These are phyloP conservation scores for Epichloe typhina DNA, from an alignment of 2,329 filamentous ascomycete genomes.

Conservation along the genomic window DNA sequence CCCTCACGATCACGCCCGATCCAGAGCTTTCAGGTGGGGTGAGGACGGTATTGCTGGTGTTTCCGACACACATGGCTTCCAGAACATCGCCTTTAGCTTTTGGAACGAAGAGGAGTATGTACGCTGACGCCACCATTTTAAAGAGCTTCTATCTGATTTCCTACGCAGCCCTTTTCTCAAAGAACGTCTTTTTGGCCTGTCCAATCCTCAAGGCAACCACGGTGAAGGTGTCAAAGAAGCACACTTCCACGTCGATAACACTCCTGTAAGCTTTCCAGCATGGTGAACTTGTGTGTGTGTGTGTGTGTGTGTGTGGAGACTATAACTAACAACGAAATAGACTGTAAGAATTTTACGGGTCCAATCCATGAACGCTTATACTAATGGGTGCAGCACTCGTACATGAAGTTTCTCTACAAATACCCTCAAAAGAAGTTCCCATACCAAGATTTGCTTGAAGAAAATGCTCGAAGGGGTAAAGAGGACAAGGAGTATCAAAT, in stretches of 20 bases:
- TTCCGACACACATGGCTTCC: constrained; percentile 74
- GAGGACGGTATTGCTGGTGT: constrained; percentile 96
- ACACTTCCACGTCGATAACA: constrained; percentile 94
- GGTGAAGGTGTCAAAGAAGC: constrained; percentile 95
- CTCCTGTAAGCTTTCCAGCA: constrained; percentile 39
- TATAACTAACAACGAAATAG: constrained; percentile 19
- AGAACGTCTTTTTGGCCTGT: constrained; percentile 86
- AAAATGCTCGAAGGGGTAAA: constrained; percentile 67
- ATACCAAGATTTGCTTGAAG: constrained; percentile 74
- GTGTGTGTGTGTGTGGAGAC: background rate
- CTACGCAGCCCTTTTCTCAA: constrained; percentile 69
- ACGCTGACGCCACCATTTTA: background rate
- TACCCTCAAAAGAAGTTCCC: constrained; percentile 87
- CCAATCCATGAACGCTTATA: background rate
- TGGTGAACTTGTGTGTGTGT: background rate
- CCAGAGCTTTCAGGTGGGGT: constrained; percentile 84
- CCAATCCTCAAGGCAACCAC: constrained; percentile 94
- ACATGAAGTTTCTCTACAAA: constrained; percentile 99
- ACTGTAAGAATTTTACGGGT: constrained; percentile 25
- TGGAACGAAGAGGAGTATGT: constrained; percentile 91
- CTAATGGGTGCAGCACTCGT: constrained; percentile 57
- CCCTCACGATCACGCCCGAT: constrained; percentile 81
- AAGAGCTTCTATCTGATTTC: background rate
- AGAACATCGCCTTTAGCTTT: constrained; percentile 91
- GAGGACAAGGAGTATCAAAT: constrained; percentile 83